phyloP scores from a whole-genome alignment of 306 rosid genomes.

The Crataegus laevigata region DNA sequence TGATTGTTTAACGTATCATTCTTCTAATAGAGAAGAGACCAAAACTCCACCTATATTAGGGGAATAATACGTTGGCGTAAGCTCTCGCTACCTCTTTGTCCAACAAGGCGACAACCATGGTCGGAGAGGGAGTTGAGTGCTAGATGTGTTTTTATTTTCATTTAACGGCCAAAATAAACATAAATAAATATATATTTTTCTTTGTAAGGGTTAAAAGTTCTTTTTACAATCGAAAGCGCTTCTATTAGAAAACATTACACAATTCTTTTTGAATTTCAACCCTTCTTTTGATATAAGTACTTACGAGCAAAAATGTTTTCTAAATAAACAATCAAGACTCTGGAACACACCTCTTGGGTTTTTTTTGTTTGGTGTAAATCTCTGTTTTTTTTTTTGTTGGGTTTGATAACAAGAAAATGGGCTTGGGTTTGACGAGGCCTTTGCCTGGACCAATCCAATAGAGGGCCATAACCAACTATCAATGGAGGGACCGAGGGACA shows the following conservation, averaged over 20 bases:
- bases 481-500: not conserved
- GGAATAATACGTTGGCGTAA: too few species aligned
- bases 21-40: too few species aligned
- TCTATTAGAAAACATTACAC: not conserved
- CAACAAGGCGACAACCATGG: not conserved
- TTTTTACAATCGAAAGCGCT: too few species aligned
- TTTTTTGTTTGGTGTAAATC: too few species aligned
- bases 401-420: not conserved
- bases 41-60: too few species aligned
- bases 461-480: not conserved
- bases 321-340: not conserved
- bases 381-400: not conserved
- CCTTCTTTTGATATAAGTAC: too few species aligned
- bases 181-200: too few species aligned
- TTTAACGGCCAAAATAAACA: too few species aligned
- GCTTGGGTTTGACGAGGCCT: not conserved
- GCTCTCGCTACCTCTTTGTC: too few species aligned
- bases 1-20: too few species aligned
- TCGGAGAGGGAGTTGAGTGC: not conserved
- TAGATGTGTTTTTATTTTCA: too few species aligned
- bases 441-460: not conserved
- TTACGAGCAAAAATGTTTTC: not conserved
- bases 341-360: fast-evolving
- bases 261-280: too few species aligned
- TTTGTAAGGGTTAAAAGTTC: not conserved